Evolutionary conservation across 768 basidiomycete species (phyloP), one percentile per base, ranked within the genome.

Genomic region (Termitomyces sp.): DNA sequence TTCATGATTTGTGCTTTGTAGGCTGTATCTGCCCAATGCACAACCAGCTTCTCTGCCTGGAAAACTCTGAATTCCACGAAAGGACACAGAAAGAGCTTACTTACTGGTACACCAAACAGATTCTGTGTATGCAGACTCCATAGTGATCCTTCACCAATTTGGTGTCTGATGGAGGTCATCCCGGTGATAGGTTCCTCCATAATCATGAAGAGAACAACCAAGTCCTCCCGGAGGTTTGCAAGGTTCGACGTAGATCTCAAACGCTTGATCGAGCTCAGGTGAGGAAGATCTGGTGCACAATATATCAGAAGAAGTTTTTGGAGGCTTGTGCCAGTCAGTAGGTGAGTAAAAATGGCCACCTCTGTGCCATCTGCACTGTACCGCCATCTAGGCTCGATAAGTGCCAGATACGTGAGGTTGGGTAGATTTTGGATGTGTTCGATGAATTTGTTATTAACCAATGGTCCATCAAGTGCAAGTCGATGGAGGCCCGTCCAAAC

Each of bases 311-410:
- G 45, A n/a, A 61, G 3, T 41, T 43, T 54, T 29, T 39, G 47
- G 18, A 60, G 44, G 51, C 27, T 13, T 36, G 33, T 44, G n/a
- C 51, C 49, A 44, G 57, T 38, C 18, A 61, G 33, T 20, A 61
- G 36, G 18, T 39, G 22, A n/a, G 50, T 35, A 52, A 61, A 61
- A 23, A 52, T 45, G 18, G 51, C 56, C 1, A 44, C 50, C 44
- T 61, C 60, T 16, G 60, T 61, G 44, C 56, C 57, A 29, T 59
- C 57, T 7, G 16, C 31, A 22, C 55, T 52, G 36, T 61, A 58
- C 29, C 45, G 44, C 60, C 60, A 61, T 49, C 55, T 43, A 3
- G 60, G 52, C 45, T 61, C 60, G 27, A 58, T 57, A n/a, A 59
- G 48, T 16, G 54, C 54, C n/a, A 58, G 23, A 40, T 58, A 54